These are phyloP conservation scores for Blastobotrys proliferans DNA, from an alignment of 1,139 yeast genomes.

Conservation along the genomic window DNA sequence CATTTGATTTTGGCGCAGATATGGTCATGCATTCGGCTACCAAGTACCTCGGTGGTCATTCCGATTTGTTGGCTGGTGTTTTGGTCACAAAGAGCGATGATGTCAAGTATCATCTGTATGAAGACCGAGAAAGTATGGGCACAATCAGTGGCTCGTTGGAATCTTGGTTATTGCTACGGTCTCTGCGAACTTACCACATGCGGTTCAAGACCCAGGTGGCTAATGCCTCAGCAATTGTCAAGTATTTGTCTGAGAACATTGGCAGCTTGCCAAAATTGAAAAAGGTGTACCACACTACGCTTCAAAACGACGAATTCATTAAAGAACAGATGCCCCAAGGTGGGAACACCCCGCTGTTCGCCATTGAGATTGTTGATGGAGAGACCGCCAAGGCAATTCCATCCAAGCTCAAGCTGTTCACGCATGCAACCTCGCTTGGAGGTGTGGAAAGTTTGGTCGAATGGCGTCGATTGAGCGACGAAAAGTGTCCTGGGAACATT, in stretches of 20 bases:
- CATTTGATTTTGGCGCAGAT: slow-evolving; percentile 78
- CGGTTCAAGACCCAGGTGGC: slow-evolving; percentile 64
- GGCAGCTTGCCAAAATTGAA: slow-evolving; percentile 46
- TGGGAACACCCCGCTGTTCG: slow-evolving; percentile 64
- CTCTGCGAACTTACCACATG: slow-evolving; percentile 73
- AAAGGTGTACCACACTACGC: slow-evolving; percentile 63
- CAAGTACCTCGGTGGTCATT: slow-evolving; percentile 89
- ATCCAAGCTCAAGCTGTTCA: slow-evolving; percentile 61
- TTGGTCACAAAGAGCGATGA: slow-evolving; percentile 56
- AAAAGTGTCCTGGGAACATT: slow-evolving; percentile 48
- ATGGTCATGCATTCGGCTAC: slow-evolving; percentile 86
- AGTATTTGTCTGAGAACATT: slow-evolving; percentile 49
- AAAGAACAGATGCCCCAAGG: slow-evolving; percentile 62
- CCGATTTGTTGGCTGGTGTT: slow-evolving; percentile 84
- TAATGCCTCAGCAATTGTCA: slow-evolving; percentile 60
- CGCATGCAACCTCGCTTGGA: slow-evolving; percentile 90
- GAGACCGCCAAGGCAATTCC: slow-evolving; percentile 64
- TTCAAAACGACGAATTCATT: slow-evolving; percentile 55
- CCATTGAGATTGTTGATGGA: slow-evolving; percentile 51
- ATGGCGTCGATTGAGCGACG: slow-evolving; percentile 81
- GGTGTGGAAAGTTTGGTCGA: slow-evolving; percentile 91
- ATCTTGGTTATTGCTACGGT: slow-evolving; percentile 66
- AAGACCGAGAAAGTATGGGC: slow-evolving; percentile 68
- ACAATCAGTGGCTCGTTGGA: slow-evolving; percentile 77
- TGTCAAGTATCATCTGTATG: slow-evolving; percentile 44